Evolutionary conservation across 2,329 filamentous ascomycete species (phyloP).

Genomic region (Paracoccidioides lutzii): DNA sequence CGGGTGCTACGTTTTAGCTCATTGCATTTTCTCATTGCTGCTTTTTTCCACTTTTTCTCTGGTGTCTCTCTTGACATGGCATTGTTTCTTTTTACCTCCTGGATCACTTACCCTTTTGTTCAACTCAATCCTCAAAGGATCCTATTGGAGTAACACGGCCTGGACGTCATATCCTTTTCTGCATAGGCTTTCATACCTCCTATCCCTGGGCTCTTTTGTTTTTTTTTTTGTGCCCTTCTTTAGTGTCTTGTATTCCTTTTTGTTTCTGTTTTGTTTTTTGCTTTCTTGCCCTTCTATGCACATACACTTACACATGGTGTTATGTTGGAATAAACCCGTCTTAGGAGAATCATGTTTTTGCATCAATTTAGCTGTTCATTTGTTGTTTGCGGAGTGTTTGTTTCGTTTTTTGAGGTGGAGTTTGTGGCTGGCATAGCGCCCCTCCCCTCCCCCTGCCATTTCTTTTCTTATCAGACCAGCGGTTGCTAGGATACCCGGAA

Average conservation of each 20-base stretch:
- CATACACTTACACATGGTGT: not conserved
- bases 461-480: no score
- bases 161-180: not conserved
- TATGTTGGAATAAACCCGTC: not conserved
- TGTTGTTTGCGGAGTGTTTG: not conserved
- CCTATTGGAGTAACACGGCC: not conserved
- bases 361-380: not conserved
- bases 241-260: not conserved
- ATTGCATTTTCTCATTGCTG: not conserved
- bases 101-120: not conserved
- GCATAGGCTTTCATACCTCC: not conserved
- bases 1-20: no score
- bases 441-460: no score
- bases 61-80: not conserved
- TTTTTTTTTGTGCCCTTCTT: no score
- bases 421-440: not conserved
- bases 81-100: not conserved
- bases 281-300: slow-evolving; percentile 1
- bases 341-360: not conserved
- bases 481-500: no score
- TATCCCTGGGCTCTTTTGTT: not conserved
- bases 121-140: not conserved
- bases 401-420: not conserved
- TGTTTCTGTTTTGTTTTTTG: not conserved
- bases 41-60: not conserved